phyloP scores from a whole-genome alignment of 1,139 yeast genomes.

The Meyerozyma guilliermondii region DNA sequence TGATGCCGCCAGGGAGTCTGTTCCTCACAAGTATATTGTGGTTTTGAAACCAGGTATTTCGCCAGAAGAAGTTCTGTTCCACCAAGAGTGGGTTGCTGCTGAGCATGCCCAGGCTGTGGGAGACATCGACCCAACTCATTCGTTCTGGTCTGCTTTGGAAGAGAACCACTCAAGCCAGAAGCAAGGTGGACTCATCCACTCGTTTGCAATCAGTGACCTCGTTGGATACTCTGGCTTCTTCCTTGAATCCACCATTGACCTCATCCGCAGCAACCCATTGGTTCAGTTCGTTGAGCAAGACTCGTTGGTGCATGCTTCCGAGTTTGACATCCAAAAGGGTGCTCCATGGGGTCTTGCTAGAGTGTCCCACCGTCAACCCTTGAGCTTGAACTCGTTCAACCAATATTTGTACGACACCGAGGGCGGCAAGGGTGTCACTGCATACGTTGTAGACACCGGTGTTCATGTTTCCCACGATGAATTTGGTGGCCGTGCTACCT shows the following conservation, averaged over 20 bases:
- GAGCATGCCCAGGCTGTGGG: constrained; percentile 37
- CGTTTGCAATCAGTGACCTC: constrained; percentile 51
- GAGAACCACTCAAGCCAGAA: constrained; percentile 14
- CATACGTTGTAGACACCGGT: constrained; percentile 93
- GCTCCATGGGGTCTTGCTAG: constrained; percentile 98
- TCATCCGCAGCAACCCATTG: constrained; percentile 66
- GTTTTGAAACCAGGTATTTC: constrained; percentile 64
- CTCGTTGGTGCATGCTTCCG: constrained; percentile 64
- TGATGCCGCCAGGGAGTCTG: constrained; percentile 37
- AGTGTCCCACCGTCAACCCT: constrained; percentile 78
- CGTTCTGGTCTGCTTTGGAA: constrained; percentile 37
- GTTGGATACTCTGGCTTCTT: constrained; percentile 75
- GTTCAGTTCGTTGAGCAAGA: constrained; percentile 79
- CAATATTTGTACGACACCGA: constrained; percentile 77
- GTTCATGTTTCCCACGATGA: constrained; percentile 75
- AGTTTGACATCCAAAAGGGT: constrained; percentile 64
- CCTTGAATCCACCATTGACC: constrained; percentile 63
- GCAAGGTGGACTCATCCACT: constrained; percentile 59
- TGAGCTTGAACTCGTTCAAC: constrained; percentile 75
- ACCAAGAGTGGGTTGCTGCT: constrained; percentile 57
- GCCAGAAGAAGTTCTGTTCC: constrained; percentile 50
- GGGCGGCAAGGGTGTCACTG: constrained; percentile 90
- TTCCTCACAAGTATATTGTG: constrained; percentile 67
- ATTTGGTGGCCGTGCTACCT: constrained; percentile 84
- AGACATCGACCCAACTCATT: constrained; percentile 22